Evolutionary conservation across 2,329 filamentous ascomycete species (phyloP).

Genomic region (Colletotrichum truncatum): DNA sequence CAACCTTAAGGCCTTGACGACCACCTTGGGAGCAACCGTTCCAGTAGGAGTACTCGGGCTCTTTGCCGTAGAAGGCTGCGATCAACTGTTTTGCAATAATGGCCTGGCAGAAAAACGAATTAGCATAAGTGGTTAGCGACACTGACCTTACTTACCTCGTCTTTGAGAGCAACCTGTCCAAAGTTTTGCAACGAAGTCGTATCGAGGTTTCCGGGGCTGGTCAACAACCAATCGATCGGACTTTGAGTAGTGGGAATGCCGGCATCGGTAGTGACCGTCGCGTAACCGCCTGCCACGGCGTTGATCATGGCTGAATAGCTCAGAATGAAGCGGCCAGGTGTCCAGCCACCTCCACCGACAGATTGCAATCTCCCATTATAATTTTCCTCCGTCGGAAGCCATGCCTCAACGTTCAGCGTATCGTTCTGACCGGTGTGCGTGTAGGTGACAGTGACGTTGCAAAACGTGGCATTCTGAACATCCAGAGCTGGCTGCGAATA

Average conservation of each 20-base stretch:
- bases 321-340: neutral
- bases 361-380: constrained; percentile 30
- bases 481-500: neutral
- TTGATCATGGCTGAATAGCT: neutral
- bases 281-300: neutral
- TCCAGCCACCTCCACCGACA: constrained; percentile 31
- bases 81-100: neutral
- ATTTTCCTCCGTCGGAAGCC: constrained; percentile 29
- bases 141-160: neutral
- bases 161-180: neutral
- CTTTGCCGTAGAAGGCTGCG: neutral
- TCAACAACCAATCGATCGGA: neutral
- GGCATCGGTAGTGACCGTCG: neutral
- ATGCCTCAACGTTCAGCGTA: constrained; percentile 17
- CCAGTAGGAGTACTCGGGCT: constrained; percentile 47
- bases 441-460: constrained; percentile 30
- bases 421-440: constrained; percentile 24
- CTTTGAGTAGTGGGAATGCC: neutral
- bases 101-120: neutral
- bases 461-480: constrained; percentile 3
- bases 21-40: constrained; percentile 62
- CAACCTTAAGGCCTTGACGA: constrained; percentile 56
- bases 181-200: neutral
- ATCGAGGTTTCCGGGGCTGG: neutral
- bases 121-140: neutral